phyloP scores from a whole-genome alignment of 2,329 filamentous ascomycete genomes.

The Beauveria sp. region DNA sequence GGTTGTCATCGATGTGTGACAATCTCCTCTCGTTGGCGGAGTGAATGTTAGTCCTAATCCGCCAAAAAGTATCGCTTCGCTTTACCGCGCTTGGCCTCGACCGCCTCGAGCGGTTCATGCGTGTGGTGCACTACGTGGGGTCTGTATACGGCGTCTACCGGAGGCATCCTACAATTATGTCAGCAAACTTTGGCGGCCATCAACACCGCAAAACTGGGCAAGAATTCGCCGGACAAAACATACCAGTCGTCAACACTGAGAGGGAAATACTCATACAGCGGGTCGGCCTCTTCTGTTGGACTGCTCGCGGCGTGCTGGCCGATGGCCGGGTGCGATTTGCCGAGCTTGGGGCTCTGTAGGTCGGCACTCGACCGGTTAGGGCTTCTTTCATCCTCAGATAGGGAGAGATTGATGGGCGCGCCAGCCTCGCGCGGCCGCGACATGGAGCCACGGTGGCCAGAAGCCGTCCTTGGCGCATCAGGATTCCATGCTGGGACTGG shows the following conservation, averaged over 20 bases:
- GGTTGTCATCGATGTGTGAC: background rate
- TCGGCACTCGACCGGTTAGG: constrained; percentile 45
- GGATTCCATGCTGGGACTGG: constrained; percentile 45
- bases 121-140: constrained; percentile 94
- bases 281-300: constrained; percentile 68
- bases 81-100: constrained; percentile 63
- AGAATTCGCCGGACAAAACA: constrained; percentile 16
- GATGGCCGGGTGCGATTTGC: constrained; percentile 28
- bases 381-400: constrained; percentile 54
- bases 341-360: constrained; percentile 42
- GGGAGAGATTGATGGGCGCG: constrained; percentile 42
- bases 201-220: background rate
- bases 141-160: constrained; percentile 81
- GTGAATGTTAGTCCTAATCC: constrained; percentile 33
- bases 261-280: constrained; percentile 92
- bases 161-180: constrained; percentile 56
- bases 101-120: constrained; percentile 57
- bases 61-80: constrained; percentile 67
- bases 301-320: constrained; percentile 44
- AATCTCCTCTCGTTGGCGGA: background rate
- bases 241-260: constrained; percentile 83
- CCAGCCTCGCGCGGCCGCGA: constrained; percentile 9
- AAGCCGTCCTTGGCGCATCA: constrained; percentile 24
- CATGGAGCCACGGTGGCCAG: constrained; percentile 11
- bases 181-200: constrained; percentile 8